Conservation (phyloP, 2,329 filamentous ascomycete species). For the Cytospora paraplurivora region DNA sequence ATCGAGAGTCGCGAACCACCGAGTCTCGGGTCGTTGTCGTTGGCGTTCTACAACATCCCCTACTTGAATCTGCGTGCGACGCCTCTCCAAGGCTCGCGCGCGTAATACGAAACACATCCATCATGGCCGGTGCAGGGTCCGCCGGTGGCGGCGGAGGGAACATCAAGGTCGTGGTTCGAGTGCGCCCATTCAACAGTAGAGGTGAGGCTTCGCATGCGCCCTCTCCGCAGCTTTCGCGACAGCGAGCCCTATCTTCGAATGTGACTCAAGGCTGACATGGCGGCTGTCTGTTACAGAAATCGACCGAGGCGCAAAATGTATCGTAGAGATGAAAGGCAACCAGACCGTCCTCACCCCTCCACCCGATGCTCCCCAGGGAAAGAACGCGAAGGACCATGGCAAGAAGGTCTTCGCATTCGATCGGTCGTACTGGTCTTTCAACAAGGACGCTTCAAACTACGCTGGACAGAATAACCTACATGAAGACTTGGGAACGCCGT, state of each 20-base stretch:
- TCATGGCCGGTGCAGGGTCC: conserved; percentile 54
- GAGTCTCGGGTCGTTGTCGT: background rate
- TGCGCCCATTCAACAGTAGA: conserved; percentile 93
- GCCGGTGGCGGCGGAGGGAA: conserved; percentile 77
- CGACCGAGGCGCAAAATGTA: conserved; percentile 90
- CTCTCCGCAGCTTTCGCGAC: background rate
- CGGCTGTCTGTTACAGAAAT: conserved; percentile 62
- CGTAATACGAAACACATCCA: conserved; percentile 30
- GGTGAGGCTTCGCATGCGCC: conserved; percentile 54
- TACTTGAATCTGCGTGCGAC: conserved; percentile 11
- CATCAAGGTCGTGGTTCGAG: conserved; percentile 99
- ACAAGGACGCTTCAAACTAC: conserved; percentile 77
- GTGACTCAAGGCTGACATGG: conserved; percentile 12
- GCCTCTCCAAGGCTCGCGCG: conserved; percentile 25
- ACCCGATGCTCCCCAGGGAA: conserved; percentile 60
- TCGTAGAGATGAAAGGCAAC: conserved; percentile 92
- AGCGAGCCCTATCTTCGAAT: background rate
- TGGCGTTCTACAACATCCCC: background rate
- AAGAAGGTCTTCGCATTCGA: conserved; percentile 94
- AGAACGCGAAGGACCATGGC: conserved; percentile 69
- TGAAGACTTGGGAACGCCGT: conserved; percentile 80
- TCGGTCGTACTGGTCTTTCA: conserved; percentile 97
- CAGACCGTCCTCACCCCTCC: conserved; percentile 86
- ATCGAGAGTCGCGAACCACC: background rate
- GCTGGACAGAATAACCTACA: conserved; percentile 90